phyloP scores from a whole-genome alignment of 2,329 filamentous ascomycete species.

The Claviceps purpurea region DNA sequence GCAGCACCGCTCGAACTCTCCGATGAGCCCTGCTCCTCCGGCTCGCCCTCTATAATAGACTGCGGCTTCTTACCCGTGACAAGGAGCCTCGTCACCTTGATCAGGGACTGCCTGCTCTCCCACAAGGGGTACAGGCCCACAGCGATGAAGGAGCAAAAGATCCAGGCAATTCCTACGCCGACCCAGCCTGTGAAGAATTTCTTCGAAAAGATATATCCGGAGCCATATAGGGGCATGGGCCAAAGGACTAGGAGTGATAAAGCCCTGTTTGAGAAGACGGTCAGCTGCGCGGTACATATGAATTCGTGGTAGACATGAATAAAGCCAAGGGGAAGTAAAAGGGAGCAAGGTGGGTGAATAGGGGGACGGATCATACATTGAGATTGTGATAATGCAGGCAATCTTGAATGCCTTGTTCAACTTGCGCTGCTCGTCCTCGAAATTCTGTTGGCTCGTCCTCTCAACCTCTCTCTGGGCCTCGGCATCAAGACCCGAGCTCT shows the following conservation, averaged over 20 bases:
- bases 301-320: neutral
- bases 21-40: neutral
- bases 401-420: slow-evolving; percentile 40
- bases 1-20: slow-evolving; percentile 3
- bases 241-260: slow-evolving; percentile 66
- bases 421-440: slow-evolving; percentile 32
- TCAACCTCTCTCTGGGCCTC: slow-evolving; percentile 13
- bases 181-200: slow-evolving; percentile 65
- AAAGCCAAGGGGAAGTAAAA: neutral
- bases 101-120: slow-evolving; percentile 54
- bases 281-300: neutral
- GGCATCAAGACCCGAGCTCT: slow-evolving; percentile 37
- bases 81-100: slow-evolving; percentile 9
- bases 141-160: slow-evolving; percentile 55
- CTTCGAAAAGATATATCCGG: slow-evolving; percentile 49
- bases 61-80: slow-evolving; percentile 6
- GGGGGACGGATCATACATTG: slow-evolving; percentile 13
- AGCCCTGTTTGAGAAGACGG: slow-evolving; percentile 25
- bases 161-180: slow-evolving; percentile 56
- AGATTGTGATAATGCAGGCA: slow-evolving; percentile 21
- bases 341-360: no score
- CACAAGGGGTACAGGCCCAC: slow-evolving; percentile 74
- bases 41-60: neutral
- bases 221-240: slow-evolving; percentile 87
- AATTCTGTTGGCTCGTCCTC: slow-evolving; percentile 16